Conservation (phyloP, 208 protist genomes). For the Balamuthia mandrillaris region DNA sequence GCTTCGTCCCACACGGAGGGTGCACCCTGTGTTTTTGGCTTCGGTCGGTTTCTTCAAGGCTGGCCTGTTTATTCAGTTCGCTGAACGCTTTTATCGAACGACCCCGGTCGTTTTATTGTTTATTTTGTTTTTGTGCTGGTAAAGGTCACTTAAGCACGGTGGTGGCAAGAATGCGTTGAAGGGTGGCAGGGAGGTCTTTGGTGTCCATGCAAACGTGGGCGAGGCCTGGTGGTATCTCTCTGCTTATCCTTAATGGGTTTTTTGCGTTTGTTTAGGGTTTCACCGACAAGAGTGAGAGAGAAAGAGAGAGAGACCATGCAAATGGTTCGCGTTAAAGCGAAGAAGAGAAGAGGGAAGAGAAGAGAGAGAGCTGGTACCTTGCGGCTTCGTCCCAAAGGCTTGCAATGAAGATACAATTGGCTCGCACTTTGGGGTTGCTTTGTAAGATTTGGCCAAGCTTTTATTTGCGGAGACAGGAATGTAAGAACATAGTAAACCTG, state of each 20-base stretch:
- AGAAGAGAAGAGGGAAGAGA: neutral
- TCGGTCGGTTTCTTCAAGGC: too few relatives aligned
- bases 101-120: too few relatives aligned
- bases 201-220: conserved; percentile 82
- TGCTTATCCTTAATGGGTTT: conserved; percentile 56
- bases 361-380: neutral
- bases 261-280: too few relatives aligned
- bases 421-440: conserved; percentile 75
- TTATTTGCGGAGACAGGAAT: neutral
- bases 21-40: too few relatives aligned
- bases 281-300: too few relatives aligned
- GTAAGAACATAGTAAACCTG: neutral
- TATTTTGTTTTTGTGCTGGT: too few relatives aligned
- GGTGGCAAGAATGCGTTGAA: conserved; percentile 74
- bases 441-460: conserved; percentile 75
- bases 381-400: conserved; percentile 77
- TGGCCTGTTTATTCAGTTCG: too few relatives aligned
- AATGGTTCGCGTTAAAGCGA: neutral
- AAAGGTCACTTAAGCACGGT: neutral
- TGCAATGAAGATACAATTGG: conserved; percentile 80
- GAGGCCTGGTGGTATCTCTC: conserved; percentile 75
- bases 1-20: too few relatives aligned
- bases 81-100: too few relatives aligned
- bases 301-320: neutral
- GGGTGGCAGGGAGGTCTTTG: conserved; percentile 75